Evolutionary conservation across 1,284 basidiomycete species (phyloP), one percentile per base, ranked within the genome.

Genomic region (Bondarzewia mesenterica): DNA sequence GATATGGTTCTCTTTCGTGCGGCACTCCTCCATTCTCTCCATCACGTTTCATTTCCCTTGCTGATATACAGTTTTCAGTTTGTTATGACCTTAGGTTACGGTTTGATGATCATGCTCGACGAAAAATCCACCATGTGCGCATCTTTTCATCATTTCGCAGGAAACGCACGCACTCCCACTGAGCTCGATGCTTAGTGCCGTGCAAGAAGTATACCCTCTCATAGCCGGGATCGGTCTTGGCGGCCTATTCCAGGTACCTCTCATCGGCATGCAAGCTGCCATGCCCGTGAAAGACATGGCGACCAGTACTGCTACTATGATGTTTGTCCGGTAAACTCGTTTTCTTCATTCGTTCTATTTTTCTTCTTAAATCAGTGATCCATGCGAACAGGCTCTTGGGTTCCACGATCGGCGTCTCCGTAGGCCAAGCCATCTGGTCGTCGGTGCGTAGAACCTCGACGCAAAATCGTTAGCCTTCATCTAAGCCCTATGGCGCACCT

Each of bases 251-350:
- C 81, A 83, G 63, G 74, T 79, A 7, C 85, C 85, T 0, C 63
- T 88, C 8, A 80, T 89, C 50, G 82, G 72, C 16, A 63, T 89
- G 14, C 87, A 89, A 66, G 85, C 85, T 1, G 82, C 86, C 0
- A 89, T 91, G 85, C 88, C 88, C 0, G 57, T 86, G 21, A 82
- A 80, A 56, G 85, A 89, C 55, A 86, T 89, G 85, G 83, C 86
- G 1, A 88, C 87, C 0, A 80, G 76, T 50, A 88, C 88, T 0
- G 68, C 75, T 1, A 78, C 80, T 0, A 85, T 83, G 57, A 76
- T 78, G n/a, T 82, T 91, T 57, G 65, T 89, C 51, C 74, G 86
- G 80, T 80, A 57, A 16, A 18, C 27, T 4, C 38, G 12, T n/a
- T n/a, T 8, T 68, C 75, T 1, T 78, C 80, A 0, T 85, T 83